Conservation (phyloP, 2,329 filamentous ascomycete species). For the Verticillium tricorpus region DNA sequence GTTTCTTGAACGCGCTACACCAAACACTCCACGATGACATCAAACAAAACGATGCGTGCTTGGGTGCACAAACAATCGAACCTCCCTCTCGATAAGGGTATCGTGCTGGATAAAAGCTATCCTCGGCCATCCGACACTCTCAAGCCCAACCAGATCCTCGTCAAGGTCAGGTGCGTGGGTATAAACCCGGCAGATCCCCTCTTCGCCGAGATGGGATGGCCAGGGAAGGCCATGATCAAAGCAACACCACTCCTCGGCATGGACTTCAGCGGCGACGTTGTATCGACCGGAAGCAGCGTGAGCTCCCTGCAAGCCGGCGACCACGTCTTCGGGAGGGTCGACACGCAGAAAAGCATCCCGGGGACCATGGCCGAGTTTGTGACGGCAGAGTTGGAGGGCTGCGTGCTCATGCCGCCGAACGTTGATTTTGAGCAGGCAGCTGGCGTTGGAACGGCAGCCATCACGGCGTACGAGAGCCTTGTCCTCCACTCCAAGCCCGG, state of each 20-base stretch:
- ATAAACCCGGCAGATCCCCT: constrained; percentile 49
- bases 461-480: constrained; percentile 45
- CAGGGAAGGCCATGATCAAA: constrained; percentile 26
- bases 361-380: constrained; percentile 41
- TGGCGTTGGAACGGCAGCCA: constrained; percentile 35
- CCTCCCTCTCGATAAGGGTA: constrained; percentile 15
- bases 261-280: constrained; percentile 49
- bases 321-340: constrained; percentile 35
- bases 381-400: constrained; percentile 23
- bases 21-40: background rate
- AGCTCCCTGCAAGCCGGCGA: constrained; percentile 31
- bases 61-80: background rate
- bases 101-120: constrained; percentile 19
- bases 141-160: constrained; percentile 28
- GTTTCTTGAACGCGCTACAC: too few species aligned
- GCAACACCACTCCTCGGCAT: constrained; percentile 43
- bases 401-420: constrained; percentile 32
- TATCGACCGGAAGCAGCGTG: constrained; percentile 17
- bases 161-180: constrained; percentile 35
- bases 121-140: constrained; percentile 18
- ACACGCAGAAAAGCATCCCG: constrained; percentile 21
- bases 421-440: constrained; percentile 36
- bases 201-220: constrained; percentile 31
- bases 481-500: constrained; percentile 42
- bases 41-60: background rate